Evolutionary conservation across 257 asterid species (phyloP), one percentile per base, ranked within the genome.

Genomic region (Capsicum chinense): DNA sequence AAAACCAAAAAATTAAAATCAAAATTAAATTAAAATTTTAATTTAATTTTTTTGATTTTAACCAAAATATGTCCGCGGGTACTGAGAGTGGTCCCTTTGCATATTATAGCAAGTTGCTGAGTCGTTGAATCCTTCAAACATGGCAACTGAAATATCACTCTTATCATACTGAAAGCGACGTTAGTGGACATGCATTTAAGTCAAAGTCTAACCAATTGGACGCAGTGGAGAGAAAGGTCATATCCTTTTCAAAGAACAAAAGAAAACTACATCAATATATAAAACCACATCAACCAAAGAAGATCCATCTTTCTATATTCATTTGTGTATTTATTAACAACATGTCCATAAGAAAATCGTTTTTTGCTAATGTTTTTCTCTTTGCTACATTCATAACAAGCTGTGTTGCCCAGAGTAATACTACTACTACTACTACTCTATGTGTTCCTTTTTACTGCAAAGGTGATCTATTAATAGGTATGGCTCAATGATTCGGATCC

Each of bases 361-460:
- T 82, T 68, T 57, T 86, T 57, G 81, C 86, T 91, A 6, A 83
- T 85, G 67, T 59, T 88, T 11, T 71, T 83, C 4, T 76, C 26
- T 7, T 76, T 76, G 67, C 82, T 9, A 83, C 50, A 64, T 44
- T n/a, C 58, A 7, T 74, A 54, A 56, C 79, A 14, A 68, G 17
- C 52, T 87, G 86, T 87, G 62, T 56, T 87, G 92, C 93, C 17
- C 86, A 85, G 87, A 86, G 74, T 54, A 71, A 35, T 66, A 63
- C 48, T 44, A 6, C 48, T 54, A 71, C 42, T 70, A 63, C 70
- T 21, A 63, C 5, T 63, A 5, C 0, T 26, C 70, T 5, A 63
- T 92, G 96, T 84, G n/a, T 17, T 62, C 7, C 56, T 56, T 91
- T 93, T 59, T 88, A 81, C 1, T 92, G 97, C 74, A 91, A 93